Conservation (phyloP, 2,329 filamentous ascomycete genomes). For the Clathrospora elynae region DNA sequence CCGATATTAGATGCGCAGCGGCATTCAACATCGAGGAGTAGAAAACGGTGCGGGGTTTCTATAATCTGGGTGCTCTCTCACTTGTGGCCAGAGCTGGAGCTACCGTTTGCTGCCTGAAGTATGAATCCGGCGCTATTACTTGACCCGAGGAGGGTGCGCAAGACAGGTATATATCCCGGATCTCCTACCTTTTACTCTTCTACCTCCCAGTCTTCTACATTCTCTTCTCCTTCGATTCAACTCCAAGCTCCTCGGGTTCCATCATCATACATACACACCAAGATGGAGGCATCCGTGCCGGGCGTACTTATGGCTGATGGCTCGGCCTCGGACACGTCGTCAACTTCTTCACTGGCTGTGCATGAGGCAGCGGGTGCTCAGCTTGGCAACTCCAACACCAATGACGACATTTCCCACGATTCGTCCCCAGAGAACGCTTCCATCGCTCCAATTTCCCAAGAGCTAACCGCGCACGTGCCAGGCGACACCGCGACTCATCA, state of each 20-base stretch:
- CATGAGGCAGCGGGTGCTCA: not conserved
- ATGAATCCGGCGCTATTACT: slow-evolving; percentile 38
- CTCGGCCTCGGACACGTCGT: not conserved
- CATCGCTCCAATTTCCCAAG: slow-evolving; percentile 8
- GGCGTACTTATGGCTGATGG: slow-evolving; percentile 4
- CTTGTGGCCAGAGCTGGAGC: slow-evolving; percentile 14
- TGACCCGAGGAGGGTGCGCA: slow-evolving; percentile 29
- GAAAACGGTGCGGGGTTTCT: slow-evolving; percentile 14
- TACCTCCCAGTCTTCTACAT: not conserved
- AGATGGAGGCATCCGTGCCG: slow-evolving; percentile 3
- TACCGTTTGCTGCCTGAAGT: slow-evolving; percentile 13
- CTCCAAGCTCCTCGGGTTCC: not conserved
- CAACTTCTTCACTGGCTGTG: slow-evolving; percentile 1
- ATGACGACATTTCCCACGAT: not conserved
- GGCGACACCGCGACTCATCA: slow-evolving; percentile 23
- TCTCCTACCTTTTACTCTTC: slow-evolving; percentile 3
- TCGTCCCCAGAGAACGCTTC: slow-evolving; percentile 2
- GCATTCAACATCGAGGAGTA: slow-evolving; percentile 16
- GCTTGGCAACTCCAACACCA: not conserved
- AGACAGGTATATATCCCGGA: slow-evolving; percentile 29
- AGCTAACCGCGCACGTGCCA: slow-evolving; percentile 28
- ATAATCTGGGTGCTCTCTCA: slow-evolving; percentile 13
- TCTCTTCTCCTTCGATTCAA: not conserved
- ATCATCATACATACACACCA: not conserved
- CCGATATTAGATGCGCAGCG: slow-evolving; percentile 22